Percentiles rank a stretch among this genome's conserved stretches.
phyloP scores from a whole-genome alignment of 257 asterid genomes.

The Solanum verrucosum region DNA sequence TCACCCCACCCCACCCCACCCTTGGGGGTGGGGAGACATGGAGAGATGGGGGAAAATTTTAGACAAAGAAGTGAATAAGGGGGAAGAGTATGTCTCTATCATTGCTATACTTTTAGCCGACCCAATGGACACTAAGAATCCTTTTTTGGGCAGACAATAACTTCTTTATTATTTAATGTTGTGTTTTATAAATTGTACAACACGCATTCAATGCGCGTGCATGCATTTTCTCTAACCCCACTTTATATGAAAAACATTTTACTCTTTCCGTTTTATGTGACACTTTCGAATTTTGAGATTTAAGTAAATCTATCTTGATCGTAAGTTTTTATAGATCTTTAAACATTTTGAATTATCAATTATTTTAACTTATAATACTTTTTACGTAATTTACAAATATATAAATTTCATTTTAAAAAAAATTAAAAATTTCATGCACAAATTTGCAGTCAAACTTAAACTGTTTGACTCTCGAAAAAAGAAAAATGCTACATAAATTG shows the following conservation, averaged over 20 bases:
- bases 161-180: background rate
- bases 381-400: too few species aligned
- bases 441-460: fast-evolving
- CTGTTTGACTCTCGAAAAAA: too few species aligned
- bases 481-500: too few species aligned
- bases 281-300: fast-evolving
- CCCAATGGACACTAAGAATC: slow-evolving; percentile 30
- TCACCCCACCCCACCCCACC: background rate
- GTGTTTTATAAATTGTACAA: background rate
- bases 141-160: slow-evolving; percentile 27
- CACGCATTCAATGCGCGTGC: background rate
- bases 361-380: too few species aligned
- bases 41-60: background rate
- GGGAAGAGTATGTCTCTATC: slow-evolving; percentile 44
- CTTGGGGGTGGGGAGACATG: background rate
- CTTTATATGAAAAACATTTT: background rate
- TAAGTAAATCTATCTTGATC: too few species aligned
- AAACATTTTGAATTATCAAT: too few species aligned
- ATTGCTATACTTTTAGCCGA: slow-evolving; percentile 49
- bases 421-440: too few species aligned
- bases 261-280: background rate
- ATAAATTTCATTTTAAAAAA: too few species aligned
- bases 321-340: too few species aligned
- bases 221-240: background rate
- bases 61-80: slow-evolving; percentile 9